phyloP scores from a whole-genome alignment of 179 eudicot genomes.

The Dionaea muscipula region DNA sequence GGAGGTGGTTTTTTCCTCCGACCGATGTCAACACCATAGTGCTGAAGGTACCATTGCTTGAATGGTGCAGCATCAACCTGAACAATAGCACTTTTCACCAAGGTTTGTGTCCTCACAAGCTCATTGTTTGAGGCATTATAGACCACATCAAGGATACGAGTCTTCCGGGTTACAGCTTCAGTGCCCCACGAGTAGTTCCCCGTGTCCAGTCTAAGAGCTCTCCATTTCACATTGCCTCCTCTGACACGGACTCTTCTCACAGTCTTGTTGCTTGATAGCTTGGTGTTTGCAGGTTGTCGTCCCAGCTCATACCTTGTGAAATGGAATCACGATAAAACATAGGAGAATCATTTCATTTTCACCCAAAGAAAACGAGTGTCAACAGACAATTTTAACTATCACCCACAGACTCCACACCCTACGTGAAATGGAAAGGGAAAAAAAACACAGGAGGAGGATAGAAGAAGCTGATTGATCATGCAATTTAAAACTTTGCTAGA shows the following conservation, averaged over 20 bases:
- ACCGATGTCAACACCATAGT: constrained; percentile 1
- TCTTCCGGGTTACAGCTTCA: constrained; percentile 1
- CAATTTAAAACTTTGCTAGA: no score
- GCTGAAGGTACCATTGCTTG: constrained; percentile 5
- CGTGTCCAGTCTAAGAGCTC: neutral
- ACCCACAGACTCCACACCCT: no score
- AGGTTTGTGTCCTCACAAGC: constrained; percentile 2
- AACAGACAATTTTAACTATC: no score
- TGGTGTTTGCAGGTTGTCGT: constrained; percentile 1
- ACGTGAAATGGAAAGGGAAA: no score
- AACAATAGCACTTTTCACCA: constrained; percentile 1
- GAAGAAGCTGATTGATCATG: no score
- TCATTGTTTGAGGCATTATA: constrained; percentile 4
- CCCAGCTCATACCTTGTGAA: constrained; percentile 4
- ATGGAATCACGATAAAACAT: no score
- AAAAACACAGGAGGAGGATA: no score
- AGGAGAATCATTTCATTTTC: no score
- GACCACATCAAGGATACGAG: constrained; percentile 4
- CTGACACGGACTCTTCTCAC: constrained; percentile 2
- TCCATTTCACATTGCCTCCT: constrained; percentile 1
- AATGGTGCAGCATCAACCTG: constrained; percentile 3
- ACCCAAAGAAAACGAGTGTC: no score
- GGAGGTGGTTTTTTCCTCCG: constrained; percentile 4
- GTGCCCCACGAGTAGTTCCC: constrained; percentile 2
- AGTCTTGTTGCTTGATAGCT: constrained; percentile 2